A percentile compares a stretch with the other conserved stretches of the same genome.
phyloP scores from a whole-genome alignment of 73 alveolate genomes.

The Blepharisma stoltei region DNA sequence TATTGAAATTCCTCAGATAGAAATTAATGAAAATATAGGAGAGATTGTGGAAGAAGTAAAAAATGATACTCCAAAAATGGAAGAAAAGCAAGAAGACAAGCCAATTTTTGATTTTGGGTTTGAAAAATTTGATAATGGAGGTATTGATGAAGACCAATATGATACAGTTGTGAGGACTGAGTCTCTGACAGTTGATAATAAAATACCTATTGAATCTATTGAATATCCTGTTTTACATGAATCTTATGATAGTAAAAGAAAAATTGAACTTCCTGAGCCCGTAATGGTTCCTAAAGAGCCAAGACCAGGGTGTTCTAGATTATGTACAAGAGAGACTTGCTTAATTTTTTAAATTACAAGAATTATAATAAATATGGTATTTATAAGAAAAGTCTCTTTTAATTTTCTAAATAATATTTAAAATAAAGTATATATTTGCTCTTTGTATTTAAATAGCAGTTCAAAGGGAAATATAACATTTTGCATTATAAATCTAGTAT shows the following conservation, averaged over 20 bases:
- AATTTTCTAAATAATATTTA: too few relatives aligned
- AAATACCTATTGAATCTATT: background rate
- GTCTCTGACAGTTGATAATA: background rate
- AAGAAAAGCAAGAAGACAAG: background rate
- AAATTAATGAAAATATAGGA: too few relatives aligned
- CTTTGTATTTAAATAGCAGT: too few relatives aligned
- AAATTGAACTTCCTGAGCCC: constrained; percentile 11
- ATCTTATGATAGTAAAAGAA: background rate
- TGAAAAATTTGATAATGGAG: background rate
- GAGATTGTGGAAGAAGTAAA: too few relatives aligned
- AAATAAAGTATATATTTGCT: too few relatives aligned
- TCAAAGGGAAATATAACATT: too few relatives aligned
- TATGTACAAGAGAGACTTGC: background rate
- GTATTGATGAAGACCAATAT: background rate
- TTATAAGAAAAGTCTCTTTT: too few relatives aligned
- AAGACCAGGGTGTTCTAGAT: constrained; percentile 5
- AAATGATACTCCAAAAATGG: background rate
- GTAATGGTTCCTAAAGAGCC: background rate
- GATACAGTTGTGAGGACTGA: background rate
- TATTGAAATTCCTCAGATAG: too few relatives aligned
- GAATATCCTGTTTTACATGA: background rate
- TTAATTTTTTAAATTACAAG: background rate
- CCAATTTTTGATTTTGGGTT: background rate
- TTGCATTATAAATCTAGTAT: too few relatives aligned
- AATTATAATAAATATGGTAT: too few relatives aligned